Conservation (phyloP, 2,329 filamentous ascomycete species). For the Zymoseptoria pseudotritici region DNA sequence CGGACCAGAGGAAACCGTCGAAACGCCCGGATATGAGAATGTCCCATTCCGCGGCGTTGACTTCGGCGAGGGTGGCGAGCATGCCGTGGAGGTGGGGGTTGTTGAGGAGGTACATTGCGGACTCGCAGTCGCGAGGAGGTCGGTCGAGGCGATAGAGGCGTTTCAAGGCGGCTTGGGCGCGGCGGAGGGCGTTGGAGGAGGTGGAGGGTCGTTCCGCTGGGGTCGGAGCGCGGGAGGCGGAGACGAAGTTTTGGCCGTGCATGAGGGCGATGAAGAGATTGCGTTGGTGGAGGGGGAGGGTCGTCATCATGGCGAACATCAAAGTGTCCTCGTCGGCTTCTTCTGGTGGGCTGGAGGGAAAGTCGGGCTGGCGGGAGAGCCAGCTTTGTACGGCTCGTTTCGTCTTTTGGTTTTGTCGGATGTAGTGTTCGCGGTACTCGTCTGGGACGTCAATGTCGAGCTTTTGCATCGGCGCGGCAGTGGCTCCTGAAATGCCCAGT, state of each 20-base stretch:
- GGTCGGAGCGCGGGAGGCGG: conserved; percentile 58
- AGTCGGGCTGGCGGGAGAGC: conserved; percentile 72
- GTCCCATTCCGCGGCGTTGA: conserved; percentile 92
- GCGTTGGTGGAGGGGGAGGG: conserved; percentile 66
- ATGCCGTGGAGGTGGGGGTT: conserved; percentile 77
- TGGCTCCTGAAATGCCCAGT: conserved; percentile 48
- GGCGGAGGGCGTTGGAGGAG: conserved; percentile 61
- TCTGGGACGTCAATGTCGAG: conserved; percentile 92
- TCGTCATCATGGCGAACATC: conserved; percentile 87
- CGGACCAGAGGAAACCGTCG: conserved; percentile 91
- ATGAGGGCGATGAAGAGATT: conserved; percentile 78
- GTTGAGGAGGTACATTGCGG: conserved; percentile 76
- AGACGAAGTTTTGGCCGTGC: conserved; percentile 47
- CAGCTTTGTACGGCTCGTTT: conserved; percentile 85
- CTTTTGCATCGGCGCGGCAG: conserved; percentile 59
- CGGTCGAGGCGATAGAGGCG: conserved; percentile 70
- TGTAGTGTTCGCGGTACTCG: conserved; percentile 85
- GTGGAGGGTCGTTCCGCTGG: conserved; percentile 38
- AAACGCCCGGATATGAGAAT: conserved; percentile 90
- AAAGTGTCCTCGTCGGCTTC: conserved; percentile 93
- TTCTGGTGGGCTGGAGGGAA: conserved; percentile 66
- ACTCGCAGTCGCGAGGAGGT: conserved; percentile 75
- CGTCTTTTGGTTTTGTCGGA: conserved; percentile 86
- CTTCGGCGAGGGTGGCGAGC: conserved; percentile 76
- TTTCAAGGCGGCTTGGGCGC: conserved; percentile 71